Base-by-base conservation (phyloP, 345 rosid species). In the Camelina sativa region DNA sequence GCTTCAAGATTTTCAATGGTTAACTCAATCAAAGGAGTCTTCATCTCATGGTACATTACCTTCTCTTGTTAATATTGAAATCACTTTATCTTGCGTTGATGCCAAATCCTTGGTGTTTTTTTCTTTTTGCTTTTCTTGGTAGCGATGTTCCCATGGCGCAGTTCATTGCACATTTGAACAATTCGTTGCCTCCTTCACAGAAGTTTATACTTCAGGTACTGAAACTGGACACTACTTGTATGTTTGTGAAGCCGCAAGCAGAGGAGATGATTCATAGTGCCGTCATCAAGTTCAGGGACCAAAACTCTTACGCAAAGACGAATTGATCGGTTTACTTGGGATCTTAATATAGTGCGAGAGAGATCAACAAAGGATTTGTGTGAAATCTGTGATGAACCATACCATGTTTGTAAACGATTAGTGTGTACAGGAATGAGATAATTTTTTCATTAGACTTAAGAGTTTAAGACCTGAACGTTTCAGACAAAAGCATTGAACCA, bases 111-210 rank as follows among this genome's bases (percentile, higher is more conserved):
- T 48, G 0, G 4, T 58, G 0, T n/a, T 25, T 16, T 23, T 23
- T 11, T 23, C 2, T 25, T 16, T 16, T 25, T 7, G 16, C 11
- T 71, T 71, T 28, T 28, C 30, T 28, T 28, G 30, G 75, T 11
- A 71, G 62, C 17, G 76, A 72, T 22, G 76, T 51, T 62, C 68
- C 68, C 1, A 72, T 72, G 76, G 68, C 53, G 1, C 68, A 51
- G 62, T 52, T 72, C 4, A 62, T 72, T 25, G 7, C 15, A 28
- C 62, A 72, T 52, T 40, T 72, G 54, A 72, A 72, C 44, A 17
- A 6, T 25, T 23, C 62, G 52, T 38, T 72, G 52, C 76, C 53
- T 50, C 3, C 5, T 38, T 38, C 68, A 17, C 22, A 72, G 61
- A 72, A 40, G 12, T 72, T 72, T 4, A 62, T 62, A 11, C 51